Percentiles rank a stretch among this genome's conserved stretches.
Conservation (phyloP, 352 stramenopile species). For the Globisporangium cederbergense region DNA sequence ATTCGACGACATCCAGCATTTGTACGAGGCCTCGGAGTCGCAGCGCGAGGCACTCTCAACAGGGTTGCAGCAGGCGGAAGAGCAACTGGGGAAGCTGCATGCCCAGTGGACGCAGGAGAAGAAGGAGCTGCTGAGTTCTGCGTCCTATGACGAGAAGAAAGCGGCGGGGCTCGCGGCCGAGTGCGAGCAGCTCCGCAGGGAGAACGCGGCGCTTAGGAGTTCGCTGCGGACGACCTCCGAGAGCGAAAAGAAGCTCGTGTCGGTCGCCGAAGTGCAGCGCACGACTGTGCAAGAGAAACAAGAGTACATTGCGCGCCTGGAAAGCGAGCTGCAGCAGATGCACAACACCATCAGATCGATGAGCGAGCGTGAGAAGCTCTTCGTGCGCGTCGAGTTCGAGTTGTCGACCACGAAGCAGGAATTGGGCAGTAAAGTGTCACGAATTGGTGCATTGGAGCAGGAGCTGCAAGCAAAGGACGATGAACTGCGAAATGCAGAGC, state of each 20-base stretch:
- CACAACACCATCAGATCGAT: constrained; percentile 24
- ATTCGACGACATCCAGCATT: constrained; percentile 39
- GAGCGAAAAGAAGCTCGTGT: constrained; percentile 32
- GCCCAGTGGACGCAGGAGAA: constrained; percentile 67
- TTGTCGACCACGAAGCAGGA: constrained; percentile 32
- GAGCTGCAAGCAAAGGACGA: constrained; percentile 27
- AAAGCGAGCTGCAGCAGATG: constrained; percentile 33
- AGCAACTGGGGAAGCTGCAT: constrained; percentile 50
- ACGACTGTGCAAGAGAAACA: constrained; percentile 24
- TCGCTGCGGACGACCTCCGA: constrained; percentile 22
- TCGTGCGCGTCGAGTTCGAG: constrained; percentile 33
- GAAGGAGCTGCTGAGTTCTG: constrained; percentile 30
- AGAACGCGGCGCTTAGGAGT: constrained; percentile 37
- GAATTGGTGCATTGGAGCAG: constrained; percentile 33
- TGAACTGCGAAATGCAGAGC: constrained; percentile 25
- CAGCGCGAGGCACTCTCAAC: constrained; percentile 38
- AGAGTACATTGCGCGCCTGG: constrained; percentile 26
- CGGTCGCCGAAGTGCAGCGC: constrained; percentile 25
- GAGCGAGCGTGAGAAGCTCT: constrained; percentile 34
- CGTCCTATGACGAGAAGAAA: constrained; percentile 36
- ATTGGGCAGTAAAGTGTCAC: constrained; percentile 27
- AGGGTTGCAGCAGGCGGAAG: constrained; percentile 43
- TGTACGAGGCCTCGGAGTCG: constrained; percentile 38
- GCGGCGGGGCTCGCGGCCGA: constrained; percentile 24
- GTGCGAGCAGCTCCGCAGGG: constrained; percentile 37